Evolutionary conservation across 495 filamentous ascomycete species (phyloP), one percentile per base, ranked within the genome.

Genomic region (Penicillium pulvis): DNA sequence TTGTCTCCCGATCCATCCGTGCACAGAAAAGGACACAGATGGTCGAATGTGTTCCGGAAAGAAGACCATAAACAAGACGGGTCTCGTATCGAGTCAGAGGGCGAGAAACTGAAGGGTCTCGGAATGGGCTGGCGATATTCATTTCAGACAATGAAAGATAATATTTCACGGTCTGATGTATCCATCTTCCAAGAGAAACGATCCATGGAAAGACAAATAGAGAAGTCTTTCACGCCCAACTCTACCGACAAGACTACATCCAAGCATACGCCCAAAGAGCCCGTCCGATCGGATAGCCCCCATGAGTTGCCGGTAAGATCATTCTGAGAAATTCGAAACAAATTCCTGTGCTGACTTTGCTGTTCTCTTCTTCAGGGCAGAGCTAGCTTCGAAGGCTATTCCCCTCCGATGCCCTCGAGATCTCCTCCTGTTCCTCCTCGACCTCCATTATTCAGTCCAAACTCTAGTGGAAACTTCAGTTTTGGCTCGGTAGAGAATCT

Each of bases 61-160:
- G 20, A 47, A 47, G 45, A 47, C 8, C 20, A 47, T 10, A 23
- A 26, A 47, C 45, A 47, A 26, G 19, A 47, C 1, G 45, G 23
- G 11, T 6, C 23, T 4, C 23, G 14, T 26, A 28, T 28, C 23
- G 45, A 46, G 19, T 23, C n/a, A 46, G 43, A 47, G 14, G 24
- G 24, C 45, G 45, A 47, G 3, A 47, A 30, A 47, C 3, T 11
- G 10, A 47, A 47, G 28, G 14, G 45, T 16, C 8, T 26, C 5
- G 45, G 45, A 2, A 16, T 47, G 45, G 23, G 45, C 45, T 47
- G 45, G 45, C 19, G 45, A 16, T 26, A 24, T 47, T 47, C 45
- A 16, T 24, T 47, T 14, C 45, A 47, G 20, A 16, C 45, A 47
- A 47, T 47, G 45, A 47, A 26, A 6, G 45, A 10, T 0, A 47